These are phyloP conservation scores for Cyclotella kingstonii DNA, from an alignment of 108 stramenopile genomes.

Conservation along the genomic window DNA sequence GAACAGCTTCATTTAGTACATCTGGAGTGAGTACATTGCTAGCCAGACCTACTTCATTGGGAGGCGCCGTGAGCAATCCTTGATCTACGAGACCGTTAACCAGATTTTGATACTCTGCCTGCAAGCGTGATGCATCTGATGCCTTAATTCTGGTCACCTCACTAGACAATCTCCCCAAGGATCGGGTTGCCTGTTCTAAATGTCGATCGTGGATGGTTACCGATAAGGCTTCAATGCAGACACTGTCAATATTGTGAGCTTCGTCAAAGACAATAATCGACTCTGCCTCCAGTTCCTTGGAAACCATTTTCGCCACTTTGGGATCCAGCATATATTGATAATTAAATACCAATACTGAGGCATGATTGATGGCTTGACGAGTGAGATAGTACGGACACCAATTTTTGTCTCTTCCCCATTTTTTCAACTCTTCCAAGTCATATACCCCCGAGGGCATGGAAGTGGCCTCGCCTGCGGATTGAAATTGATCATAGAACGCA, in stretches of 20 bases:
- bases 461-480: slow-evolving; percentile 82
- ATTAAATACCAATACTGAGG: slow-evolving; percentile 98
- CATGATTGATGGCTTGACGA: slow-evolving; percentile 94
- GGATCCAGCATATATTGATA: slow-evolving; percentile 99
- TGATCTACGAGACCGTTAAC: slow-evolving; percentile 86
- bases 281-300: slow-evolving; percentile 94
- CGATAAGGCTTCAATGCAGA: slow-evolving; percentile 97
- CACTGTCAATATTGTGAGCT: slow-evolving; percentile 98
- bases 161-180: slow-evolving; percentile 74
- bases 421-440: slow-evolving; percentile 90
- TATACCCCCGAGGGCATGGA: slow-evolving; percentile 94
- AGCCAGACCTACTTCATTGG: slow-evolving; percentile 63
- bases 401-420: slow-evolving; percentile 81
- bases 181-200: slow-evolving; percentile 90
- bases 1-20: slow-evolving; percentile 94
- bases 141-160: slow-evolving; percentile 88
- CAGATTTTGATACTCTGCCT: slow-evolving; percentile 91
- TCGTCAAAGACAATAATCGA: slow-evolving; percentile 99
- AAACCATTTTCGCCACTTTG: slow-evolving; percentile 83
- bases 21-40: slow-evolving; percentile 85
- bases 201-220: slow-evolving; percentile 91
- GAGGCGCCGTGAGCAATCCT: slow-evolving; percentile 68
- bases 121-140: slow-evolving; percentile 81
- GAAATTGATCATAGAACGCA: slow-evolving; percentile 89
- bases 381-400: slow-evolving; percentile 99